Evolutionary conservation across 2,329 filamentous ascomycete species (phyloP).

Genomic region (Hymenoscyphus albidus): DNA sequence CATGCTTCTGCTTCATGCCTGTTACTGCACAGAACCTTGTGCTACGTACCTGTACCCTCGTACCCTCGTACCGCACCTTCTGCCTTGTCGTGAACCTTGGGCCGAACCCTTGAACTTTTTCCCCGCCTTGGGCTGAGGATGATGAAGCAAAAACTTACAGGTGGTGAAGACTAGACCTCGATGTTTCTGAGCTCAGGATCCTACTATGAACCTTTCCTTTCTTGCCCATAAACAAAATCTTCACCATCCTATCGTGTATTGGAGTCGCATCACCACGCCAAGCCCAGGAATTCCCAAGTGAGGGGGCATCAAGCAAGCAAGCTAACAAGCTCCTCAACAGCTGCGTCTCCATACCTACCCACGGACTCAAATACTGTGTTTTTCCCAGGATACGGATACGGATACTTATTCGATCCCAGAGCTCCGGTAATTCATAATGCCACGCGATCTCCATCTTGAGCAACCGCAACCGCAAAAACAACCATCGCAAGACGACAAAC

Average conservation of each 20-base stretch:
- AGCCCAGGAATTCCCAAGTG: conserved; percentile 1
- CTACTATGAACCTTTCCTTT: neutral
- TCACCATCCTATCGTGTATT: neutral
- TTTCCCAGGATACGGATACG: too few relatives aligned
- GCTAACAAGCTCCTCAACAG: neutral
- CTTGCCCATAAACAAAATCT: neutral
- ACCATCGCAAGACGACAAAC: neutral
- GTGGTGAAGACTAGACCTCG: neutral
- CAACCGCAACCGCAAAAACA: neutral
- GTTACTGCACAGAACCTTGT: neutral
- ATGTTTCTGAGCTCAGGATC: neutral
- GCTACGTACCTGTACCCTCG: neutral
- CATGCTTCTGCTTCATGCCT: neutral
- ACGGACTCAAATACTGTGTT: too few relatives aligned
- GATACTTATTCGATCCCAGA: too few relatives aligned
- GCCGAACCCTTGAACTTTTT: neutral
- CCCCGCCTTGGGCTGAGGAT: neutral
- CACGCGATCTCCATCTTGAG: conserved; percentile 4
- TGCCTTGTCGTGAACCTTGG: too few relatives aligned
- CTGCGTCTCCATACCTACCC: too few relatives aligned
- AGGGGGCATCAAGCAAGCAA: conserved; percentile 1
- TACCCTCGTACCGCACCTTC: too few relatives aligned
- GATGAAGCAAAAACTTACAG: neutral
- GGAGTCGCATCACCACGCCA: neutral
- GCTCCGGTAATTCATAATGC: neutral